Percentiles rank a stretch among this genome's conserved stretches.
phyloP scores from a whole-genome alignment of 306 rosid species.

The Begonia masoniana region DNA sequence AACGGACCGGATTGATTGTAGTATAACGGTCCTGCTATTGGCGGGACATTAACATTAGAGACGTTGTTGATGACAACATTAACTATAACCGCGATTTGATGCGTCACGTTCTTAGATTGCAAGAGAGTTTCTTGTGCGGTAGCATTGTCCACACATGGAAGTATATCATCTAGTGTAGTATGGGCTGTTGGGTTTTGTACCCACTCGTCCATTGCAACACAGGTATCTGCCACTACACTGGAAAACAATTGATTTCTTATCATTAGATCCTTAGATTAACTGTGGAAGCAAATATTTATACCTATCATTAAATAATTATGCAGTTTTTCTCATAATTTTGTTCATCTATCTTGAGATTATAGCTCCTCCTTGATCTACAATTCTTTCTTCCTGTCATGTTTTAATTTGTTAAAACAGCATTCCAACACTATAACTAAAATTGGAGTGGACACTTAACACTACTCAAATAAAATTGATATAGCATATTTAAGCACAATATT shows the following conservation, averaged over 20 bases:
- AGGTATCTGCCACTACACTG: conserved; percentile 62
- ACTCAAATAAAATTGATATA: too few relatives aligned
- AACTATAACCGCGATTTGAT: conserved; percentile 7
- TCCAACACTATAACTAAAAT: too few relatives aligned
- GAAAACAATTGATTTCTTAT: conserved; percentile 4
- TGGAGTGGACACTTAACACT: too few relatives aligned
- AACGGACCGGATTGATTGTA: conserved; percentile 59
- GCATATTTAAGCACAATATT: too few relatives aligned
- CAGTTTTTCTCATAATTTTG: too few relatives aligned
- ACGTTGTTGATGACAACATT: conserved; percentile 7
- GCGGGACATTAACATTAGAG: conserved; percentile 15
- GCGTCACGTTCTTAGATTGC: conserved; percentile 5
- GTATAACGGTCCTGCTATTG: conserved; percentile 14
- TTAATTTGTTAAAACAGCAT: too few relatives aligned
- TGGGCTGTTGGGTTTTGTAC: conserved; percentile 44
- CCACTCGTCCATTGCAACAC: conserved; percentile 89
- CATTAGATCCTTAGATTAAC: too few relatives aligned
- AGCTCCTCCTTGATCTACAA: too few relatives aligned
- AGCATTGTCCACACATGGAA: conserved; percentile 11
- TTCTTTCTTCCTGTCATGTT: too few relatives aligned
- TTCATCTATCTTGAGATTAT: too few relatives aligned
- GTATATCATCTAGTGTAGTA: conserved; percentile 12
- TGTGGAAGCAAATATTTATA: too few relatives aligned
- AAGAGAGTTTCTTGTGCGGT: conserved; percentile 10
- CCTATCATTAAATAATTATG: too few relatives aligned